Evolutionary conservation across 2,329 filamentous ascomycete genomes (phyloP).

Genomic region (Plenodomus lindquistii): DNA sequence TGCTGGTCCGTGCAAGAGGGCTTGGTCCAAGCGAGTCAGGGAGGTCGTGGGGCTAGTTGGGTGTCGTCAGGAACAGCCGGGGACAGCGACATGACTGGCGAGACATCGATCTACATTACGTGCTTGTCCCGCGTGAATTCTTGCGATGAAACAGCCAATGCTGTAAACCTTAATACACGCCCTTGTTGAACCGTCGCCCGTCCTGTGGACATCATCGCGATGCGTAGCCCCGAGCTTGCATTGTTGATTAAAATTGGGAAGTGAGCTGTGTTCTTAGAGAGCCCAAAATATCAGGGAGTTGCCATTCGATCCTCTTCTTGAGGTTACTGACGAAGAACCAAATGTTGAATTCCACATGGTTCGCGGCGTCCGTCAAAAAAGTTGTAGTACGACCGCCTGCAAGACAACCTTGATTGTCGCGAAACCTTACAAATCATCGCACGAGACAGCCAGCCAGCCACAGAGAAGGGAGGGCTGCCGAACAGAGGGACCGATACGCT

Average conservation of each 20-base stretch:
- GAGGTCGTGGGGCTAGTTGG: slow-evolving; percentile 1
- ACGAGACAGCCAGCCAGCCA: slow-evolving; percentile 6
- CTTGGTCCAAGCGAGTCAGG: slow-evolving; percentile 34
- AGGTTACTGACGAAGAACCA: background rate
- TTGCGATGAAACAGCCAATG: slow-evolving; percentile 17
- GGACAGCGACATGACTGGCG: slow-evolving; percentile 22
- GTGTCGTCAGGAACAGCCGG: slow-evolving; percentile 20
- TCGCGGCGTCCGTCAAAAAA: background rate
- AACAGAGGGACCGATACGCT: slow-evolving; percentile 11
- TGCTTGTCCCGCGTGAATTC: slow-evolving; percentile 22
- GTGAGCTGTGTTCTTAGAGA: background rate
- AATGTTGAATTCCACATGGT: background rate
- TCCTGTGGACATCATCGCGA: background rate
- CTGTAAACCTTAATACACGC: slow-evolving; percentile 2
- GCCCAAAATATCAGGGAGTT: background rate
- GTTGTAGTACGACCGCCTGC: slow-evolving; percentile 6
- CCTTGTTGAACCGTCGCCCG: slow-evolving; percentile 6
- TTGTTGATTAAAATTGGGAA: background rate
- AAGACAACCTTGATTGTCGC: background rate
- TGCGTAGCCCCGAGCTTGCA: background rate
- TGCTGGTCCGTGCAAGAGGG: slow-evolving; percentile 20
- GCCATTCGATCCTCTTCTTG: background rate
- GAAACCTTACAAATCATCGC: background rate
- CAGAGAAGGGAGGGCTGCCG: slow-evolving; percentile 9
- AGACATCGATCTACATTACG: slow-evolving; percentile 15